A percentile compares a stretch with the other conserved stretches of the same genome.
phyloP scores from a whole-genome alignment of 202 grass and related monocot genomes.

The Carex arenaria region DNA sequence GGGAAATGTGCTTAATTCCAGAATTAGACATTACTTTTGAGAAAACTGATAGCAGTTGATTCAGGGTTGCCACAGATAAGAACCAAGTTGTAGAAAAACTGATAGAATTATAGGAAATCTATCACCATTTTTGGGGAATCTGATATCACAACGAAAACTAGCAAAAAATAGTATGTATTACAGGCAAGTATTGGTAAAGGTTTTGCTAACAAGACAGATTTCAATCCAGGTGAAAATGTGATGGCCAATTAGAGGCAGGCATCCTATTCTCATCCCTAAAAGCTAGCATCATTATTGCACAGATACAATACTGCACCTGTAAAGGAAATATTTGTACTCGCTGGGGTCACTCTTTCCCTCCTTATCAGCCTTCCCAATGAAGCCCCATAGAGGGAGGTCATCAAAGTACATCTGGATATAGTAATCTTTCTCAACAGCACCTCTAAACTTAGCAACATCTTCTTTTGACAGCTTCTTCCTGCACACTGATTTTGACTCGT shows the following conservation, averaged over 20 bases:
- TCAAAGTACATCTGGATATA: slow-evolving; percentile 99
- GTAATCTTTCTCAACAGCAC: slow-evolving; percentile 75
- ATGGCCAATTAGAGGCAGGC: neutral
- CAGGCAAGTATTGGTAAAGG: neutral
- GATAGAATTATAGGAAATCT: neutral
- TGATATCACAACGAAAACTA: neutral
- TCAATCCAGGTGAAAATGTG: neutral
- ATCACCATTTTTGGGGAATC: neutral
- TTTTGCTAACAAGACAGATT: neutral
- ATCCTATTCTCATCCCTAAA: neutral
- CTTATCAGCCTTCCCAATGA: slow-evolving; percentile 85
- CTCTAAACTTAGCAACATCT: slow-evolving; percentile 69
- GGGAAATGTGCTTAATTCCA: neutral
- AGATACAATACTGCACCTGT: slow-evolving; percentile 28
- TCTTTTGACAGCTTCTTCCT: slow-evolving; percentile 65
- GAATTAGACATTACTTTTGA: neutral
- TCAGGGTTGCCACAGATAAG: neutral
- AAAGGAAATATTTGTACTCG: slow-evolving; percentile 83
- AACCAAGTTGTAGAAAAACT: neutral
- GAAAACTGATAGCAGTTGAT: neutral
- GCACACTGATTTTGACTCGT: slow-evolving; percentile 67
- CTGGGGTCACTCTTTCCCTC: slow-evolving; percentile 46
- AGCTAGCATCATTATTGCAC: neutral
- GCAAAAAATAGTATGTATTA: neutral
- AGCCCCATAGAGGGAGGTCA: slow-evolving; percentile 91